Base-by-base conservation (phyloP, 768 basidiomycete species). In the Trametopsis cervina region DNA sequence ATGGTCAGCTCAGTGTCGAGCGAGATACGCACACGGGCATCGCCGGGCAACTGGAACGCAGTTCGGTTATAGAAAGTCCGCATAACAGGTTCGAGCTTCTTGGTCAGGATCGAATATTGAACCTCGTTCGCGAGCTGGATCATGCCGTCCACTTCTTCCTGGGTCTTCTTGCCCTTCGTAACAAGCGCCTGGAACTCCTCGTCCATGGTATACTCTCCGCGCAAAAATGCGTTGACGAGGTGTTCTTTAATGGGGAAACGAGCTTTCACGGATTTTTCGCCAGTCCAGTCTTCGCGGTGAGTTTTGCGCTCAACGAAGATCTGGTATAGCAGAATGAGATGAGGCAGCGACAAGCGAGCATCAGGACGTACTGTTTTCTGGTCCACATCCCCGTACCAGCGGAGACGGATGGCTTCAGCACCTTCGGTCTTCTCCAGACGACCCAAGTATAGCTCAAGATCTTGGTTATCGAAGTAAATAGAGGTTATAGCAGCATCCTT, bases 201-300 rank as follows among this genome's bases (percentile, higher is more conserved):
- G 60, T 97, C 94, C 75, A 96, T 86, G 23, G 82, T 95, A 66
- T 96, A 86, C 60, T 90, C 84, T 15, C 96, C 96, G 18, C 76
- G 72, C 35, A 96, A 67, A 72, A 92, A 99, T 13, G 86, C 83
- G 60, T 97, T 95, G 56, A 98, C 84, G 40, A 88, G 80, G 52
- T 91, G 81, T 62, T 97, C 95, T 62, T 95, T 93, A 64, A 99
- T 83, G 2, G 89, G 82, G 70, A 98, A 97, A 10, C 94, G 87
- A 12, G 93, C 89, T 67, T 97, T 99, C 62, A 98, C 94, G 9
- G 90, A 93, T 66, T 97, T 97, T 66, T 99, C 95, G 26, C 96
- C 96, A 0, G 95, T 98, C 96, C 96, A 99, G 61, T 99, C 96
- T 66, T 99, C 96, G 46, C 93, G 80, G 63, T 99, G 88, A 0